phyloP scores from a whole-genome alignment of 371 early-diverging fungal genomes.

The Lichtheimia ornata region DNA sequence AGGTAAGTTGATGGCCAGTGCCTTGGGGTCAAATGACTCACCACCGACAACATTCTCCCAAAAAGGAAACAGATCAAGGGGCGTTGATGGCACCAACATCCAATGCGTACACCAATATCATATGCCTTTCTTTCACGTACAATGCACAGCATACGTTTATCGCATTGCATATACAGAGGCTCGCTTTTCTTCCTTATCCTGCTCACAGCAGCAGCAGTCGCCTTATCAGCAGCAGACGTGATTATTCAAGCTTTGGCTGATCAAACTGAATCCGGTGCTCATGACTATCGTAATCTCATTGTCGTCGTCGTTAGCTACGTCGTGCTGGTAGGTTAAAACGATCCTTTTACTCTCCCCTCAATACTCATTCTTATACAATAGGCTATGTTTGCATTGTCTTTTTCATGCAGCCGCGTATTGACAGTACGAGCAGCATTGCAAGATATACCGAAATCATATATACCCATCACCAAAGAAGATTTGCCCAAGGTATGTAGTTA shows the following conservation, averaged over 20 bases:
- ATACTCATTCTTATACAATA: not conserved
- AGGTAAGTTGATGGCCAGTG: no score
- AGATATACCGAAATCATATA: constrained; percentile 69
- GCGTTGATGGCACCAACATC: no score
- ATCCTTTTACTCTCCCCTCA: not conserved
- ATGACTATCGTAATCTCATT: constrained; percentile 52
- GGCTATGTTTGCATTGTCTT: constrained; percentile 47
- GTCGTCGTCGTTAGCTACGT: constrained; percentile 62
- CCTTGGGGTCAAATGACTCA: no score
- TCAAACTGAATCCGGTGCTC: constrained; percentile 26
- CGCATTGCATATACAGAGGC: constrained; percentile 34
- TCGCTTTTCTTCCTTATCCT: constrained; percentile 39
- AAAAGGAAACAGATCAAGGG: no score
- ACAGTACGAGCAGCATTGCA: constrained; percentile 56
- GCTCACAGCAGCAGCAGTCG: constrained; percentile 51
- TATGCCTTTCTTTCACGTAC: no score
- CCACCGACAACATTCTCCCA: no score
- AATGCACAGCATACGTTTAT: constrained; percentile 18
- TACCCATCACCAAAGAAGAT: constrained; percentile 67
- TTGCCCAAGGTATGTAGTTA: constrained; percentile 54
- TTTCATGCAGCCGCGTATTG: constrained; percentile 60
- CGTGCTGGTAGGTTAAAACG: constrained; percentile 38
- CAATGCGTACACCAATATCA: no score
- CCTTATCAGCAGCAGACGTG: constrained; percentile 65
- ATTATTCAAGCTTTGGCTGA: constrained; percentile 59